These are phyloP conservation scores for Piromyces sp. DNA, from an alignment of 192 early-diverging fungal species.

Conservation along the genomic window DNA sequence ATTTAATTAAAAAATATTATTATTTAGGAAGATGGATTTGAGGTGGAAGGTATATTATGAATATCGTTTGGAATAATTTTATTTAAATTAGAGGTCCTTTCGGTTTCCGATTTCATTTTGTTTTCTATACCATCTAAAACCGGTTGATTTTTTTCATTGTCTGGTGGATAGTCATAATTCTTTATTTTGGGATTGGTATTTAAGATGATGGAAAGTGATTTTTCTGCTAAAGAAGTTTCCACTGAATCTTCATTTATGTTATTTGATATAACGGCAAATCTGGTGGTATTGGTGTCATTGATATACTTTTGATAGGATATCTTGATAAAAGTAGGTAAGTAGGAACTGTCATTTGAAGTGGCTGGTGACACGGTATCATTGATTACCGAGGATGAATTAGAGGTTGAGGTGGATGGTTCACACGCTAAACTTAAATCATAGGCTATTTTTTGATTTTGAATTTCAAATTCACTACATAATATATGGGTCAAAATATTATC, in stretches of 20 bases:
- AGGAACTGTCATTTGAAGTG: neutral
- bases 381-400: neutral
- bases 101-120: neutral
- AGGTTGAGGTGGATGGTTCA: neutral
- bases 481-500: neutral
- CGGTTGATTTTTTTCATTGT: neutral
- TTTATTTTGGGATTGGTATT: neutral
- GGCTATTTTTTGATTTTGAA: neutral
- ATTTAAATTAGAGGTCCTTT: neutral
- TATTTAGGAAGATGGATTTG: too few relatives aligned
- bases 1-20: too few relatives aligned
- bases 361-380: neutral
- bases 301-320: neutral
- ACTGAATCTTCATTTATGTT: neutral
- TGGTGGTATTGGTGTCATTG: neutral
- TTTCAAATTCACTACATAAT: neutral
- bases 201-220: neutral
- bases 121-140: neutral
- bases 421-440: neutral
- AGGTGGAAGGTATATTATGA: neutral
- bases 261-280: neutral
- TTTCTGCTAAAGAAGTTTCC: neutral
- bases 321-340: neutral
- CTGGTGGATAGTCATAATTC: neutral
- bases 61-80: neutral